Conservation (phyloP, 805 yeast genomes). For the Candida jianshihensis region DNA sequence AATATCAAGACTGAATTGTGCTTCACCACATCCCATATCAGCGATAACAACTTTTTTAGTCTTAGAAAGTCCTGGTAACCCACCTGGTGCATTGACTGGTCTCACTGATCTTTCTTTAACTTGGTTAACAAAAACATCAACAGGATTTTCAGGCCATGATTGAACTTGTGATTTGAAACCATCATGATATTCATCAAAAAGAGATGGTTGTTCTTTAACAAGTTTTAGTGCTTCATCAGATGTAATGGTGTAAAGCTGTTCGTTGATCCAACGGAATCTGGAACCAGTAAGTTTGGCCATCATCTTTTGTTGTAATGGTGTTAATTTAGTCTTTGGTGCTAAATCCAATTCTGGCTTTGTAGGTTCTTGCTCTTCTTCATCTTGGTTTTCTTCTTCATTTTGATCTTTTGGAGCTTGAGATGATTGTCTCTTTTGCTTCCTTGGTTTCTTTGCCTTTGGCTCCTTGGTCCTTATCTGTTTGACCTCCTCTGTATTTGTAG, state of each 20-base stretch:
- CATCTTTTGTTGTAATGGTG: constrained; percentile 93
- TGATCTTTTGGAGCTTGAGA: too few species aligned
- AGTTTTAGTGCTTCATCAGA: constrained; percentile 72
- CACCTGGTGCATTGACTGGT: constrained; percentile 93
- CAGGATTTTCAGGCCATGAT: constrained; percentile 98
- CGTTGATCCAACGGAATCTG: constrained; percentile 96
- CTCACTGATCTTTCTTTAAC: constrained; percentile 51
- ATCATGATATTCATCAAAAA: constrained; percentile 90
- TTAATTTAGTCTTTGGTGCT: constrained; percentile 40
- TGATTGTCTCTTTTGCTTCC: constrained; percentile 5
- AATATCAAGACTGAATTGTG: constrained; percentile 70
- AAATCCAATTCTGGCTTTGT: constrained; percentile 13
- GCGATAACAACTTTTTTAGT: constrained; percentile 68
- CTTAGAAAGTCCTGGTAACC: constrained; percentile 64
- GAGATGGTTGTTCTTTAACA: constrained; percentile 72
- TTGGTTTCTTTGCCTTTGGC: constrained; percentile 8
- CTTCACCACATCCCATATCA: constrained; percentile 99
- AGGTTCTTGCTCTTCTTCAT: constrained; percentile 5
- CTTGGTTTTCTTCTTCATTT: constrained; percentile 5
- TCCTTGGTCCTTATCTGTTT: constrained; percentile 4
- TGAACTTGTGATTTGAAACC: constrained; percentile 95
- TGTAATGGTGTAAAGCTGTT: constrained; percentile 83
- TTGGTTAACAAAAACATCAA: constrained; percentile 77
- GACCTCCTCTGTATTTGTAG: constrained; percentile 1
- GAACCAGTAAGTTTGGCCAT: constrained; percentile 92